Evolutionary conservation across 805 yeast species (phyloP), one percentile per base, ranked within the genome.

Genomic region (Torulaspora quercuum): DNA sequence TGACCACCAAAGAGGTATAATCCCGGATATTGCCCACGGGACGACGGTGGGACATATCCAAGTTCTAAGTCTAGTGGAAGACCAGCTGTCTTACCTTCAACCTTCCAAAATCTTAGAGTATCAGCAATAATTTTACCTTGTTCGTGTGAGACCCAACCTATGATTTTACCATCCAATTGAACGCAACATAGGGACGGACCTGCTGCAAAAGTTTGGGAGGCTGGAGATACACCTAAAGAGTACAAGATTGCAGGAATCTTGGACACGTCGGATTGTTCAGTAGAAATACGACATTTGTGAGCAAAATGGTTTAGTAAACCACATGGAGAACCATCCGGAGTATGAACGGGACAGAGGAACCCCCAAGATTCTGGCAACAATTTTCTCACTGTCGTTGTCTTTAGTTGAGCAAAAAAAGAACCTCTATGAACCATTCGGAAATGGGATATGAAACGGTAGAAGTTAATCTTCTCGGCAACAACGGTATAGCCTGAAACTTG

Each of bases 381-480:
- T 63, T 92, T 92, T 70, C 98, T 80, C 32, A 92, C 98, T 1
- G 97, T 83, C 15, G 98, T 92, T 26, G 98, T 92, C 62, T 92
- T 92, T 67, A 92, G 75, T 64, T 90, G 95, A 29, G 98, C 97
- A 63, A 92, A 92, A 80, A 92, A 92, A 48, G 97, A 87, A 65
- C 98, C 98, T 78, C 98, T 83, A 67, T 92, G 98, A 35, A 92
- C 97, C 98, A 92, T 92, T 68, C 98, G 73, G 75, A 92, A 92
- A 70, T 92, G 98, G n/a, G 97, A 81, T 48, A 92, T 80, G 69
- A 92, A 92, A 59, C 98, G 82, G 65, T 92, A 83, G 74, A 88
- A 92, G 63, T 92, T 92, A 65, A 92, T 92, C 66, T 92, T 92
- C 68, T 92, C 98, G 3, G 97, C 98, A 45, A 92, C 97, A 49